phyloP scores from a whole-genome alignment of 768 basidiomycete genomes.

The Leccinum truebloodii region DNA sequence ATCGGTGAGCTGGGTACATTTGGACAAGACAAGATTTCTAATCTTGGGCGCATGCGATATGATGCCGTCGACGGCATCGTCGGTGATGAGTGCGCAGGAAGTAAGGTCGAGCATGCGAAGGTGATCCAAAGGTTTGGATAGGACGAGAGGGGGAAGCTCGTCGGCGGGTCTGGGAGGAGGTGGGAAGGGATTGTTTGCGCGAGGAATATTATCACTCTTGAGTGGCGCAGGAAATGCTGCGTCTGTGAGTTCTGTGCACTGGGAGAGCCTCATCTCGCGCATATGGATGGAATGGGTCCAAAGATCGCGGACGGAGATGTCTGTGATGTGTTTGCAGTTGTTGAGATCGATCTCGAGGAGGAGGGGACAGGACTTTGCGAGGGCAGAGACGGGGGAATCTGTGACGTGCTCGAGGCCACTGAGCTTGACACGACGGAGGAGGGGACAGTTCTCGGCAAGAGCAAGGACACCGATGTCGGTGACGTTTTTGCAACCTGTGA shows the following conservation, averaged over 20 bases:
- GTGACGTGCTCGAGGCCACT: constrained; percentile 75
- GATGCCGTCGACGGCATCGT: constrained; percentile 82
- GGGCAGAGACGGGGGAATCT: constrained; percentile 69
- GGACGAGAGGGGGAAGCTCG: constrained; percentile 64
- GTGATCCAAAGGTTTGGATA: constrained; percentile 71
- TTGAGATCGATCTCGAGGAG: constrained; percentile 95
- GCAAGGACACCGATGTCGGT: constrained; percentile 77
- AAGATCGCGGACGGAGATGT: constrained; percentile 76
- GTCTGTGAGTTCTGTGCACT: constrained; percentile 78
- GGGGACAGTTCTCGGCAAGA: constrained; percentile 70
- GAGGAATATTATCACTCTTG: constrained; percentile 37
- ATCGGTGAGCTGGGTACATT: constrained; percentile 80
- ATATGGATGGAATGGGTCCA: constrained; percentile 81
- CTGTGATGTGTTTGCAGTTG: constrained; percentile 75
- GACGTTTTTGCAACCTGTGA: constrained; percentile 79
- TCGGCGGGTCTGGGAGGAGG: constrained; percentile 37
- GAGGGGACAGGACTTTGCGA: constrained; percentile 78
- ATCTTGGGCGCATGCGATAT: constrained; percentile 80
- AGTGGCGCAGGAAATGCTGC: constrained; percentile 80
- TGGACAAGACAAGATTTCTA: constrained; percentile 83
- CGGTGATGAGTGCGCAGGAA: constrained; percentile 76
- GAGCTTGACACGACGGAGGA: constrained; percentile 89
- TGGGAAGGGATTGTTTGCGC: constrained; percentile 45
- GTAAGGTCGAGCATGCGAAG: constrained; percentile 94
- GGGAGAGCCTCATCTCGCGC: constrained; percentile 87